Evolutionary conservation across 495 filamentous ascomycete species (phyloP).

Genomic region (Pyronema omphalodes): DNA sequence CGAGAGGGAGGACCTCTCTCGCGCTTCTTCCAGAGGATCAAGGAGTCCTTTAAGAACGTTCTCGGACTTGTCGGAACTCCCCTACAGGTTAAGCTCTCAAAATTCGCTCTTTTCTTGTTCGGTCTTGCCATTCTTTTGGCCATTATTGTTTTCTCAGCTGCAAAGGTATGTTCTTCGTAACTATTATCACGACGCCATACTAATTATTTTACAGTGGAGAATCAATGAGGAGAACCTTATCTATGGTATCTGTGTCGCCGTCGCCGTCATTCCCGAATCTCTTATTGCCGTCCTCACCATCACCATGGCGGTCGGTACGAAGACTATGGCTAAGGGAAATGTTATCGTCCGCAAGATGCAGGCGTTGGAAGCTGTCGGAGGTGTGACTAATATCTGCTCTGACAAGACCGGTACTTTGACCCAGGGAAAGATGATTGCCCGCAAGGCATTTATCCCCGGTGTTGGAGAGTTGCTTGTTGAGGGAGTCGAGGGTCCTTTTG

Average conservation of each 20-base stretch:
- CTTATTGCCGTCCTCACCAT: constrained; percentile 61
- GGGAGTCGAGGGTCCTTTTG: constrained; percentile 21
- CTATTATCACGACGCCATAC: neutral
- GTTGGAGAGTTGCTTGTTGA: constrained; percentile 20
- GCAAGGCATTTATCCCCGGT: constrained; percentile 29
- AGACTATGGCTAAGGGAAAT: constrained; percentile 50
- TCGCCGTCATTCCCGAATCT: constrained; percentile 59
- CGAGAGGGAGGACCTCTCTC: constrained; percentile 14
- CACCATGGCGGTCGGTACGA: constrained; percentile 54
- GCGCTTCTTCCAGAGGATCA: constrained; percentile 23
- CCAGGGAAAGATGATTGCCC: constrained; percentile 40
- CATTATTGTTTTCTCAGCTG: constrained; percentile 46
- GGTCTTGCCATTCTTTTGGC: constrained; percentile 50
- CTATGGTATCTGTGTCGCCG: constrained; percentile 45
- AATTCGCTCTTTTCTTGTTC: constrained; percentile 51
- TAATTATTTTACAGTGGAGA: constrained; percentile 28
- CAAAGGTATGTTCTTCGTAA: constrained; percentile 23
- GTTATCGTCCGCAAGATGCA: constrained; percentile 51
- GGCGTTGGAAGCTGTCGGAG: constrained; percentile 43
- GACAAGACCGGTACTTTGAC: constrained; percentile 50
- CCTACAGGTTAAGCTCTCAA: constrained; percentile 48
- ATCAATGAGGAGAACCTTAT: constrained; percentile 45
- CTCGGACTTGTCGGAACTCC: constrained; percentile 53
- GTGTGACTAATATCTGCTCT: constrained; percentile 40
- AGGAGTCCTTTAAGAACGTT: constrained; percentile 29